A percentile compares a stretch with the other conserved stretches of the same genome.
These are phyloP conservation scores for Phytophthora crassamura DNA, from an alignment of 352 stramenopile genomes.

Conservation along the genomic window DNA sequence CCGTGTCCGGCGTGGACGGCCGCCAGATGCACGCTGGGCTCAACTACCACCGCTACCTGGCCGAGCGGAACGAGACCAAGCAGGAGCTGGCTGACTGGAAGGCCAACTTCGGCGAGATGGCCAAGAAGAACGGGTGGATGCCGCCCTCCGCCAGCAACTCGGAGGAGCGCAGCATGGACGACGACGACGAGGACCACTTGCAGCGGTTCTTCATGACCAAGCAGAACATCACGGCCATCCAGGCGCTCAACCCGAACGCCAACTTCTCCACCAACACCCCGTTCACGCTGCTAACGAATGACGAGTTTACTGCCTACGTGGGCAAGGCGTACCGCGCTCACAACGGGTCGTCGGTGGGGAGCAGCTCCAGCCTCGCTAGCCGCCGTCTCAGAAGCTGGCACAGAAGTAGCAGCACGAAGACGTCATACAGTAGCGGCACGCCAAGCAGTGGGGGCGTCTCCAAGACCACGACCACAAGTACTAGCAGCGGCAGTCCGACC, in stretches of 20 bases:
- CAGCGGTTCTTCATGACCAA: slow-evolving; percentile 64
- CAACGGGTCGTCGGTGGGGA: slow-evolving; percentile 20
- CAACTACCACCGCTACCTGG: slow-evolving; percentile 50
- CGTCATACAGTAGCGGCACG: slow-evolving; percentile 24
- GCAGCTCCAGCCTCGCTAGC: slow-evolving; percentile 10
- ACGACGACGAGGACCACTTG: slow-evolving; percentile 47
- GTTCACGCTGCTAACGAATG: slow-evolving; percentile 62
- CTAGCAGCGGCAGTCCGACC: slow-evolving; percentile 14
- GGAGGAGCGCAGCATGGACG: slow-evolving; percentile 37
- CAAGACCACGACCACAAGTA: slow-evolving; percentile 23
- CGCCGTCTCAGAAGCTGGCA: slow-evolving; percentile 34
- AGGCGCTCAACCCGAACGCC: slow-evolving; percentile 49
- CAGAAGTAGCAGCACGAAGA: slow-evolving; percentile 33
- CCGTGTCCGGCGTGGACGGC: slow-evolving; percentile 17
- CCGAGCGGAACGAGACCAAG: slow-evolving; percentile 34
- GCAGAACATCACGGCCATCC: slow-evolving; percentile 38
- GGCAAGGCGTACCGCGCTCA: slow-evolving; percentile 29
- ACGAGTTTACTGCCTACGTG: slow-evolving; percentile 58
- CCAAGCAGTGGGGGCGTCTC: slow-evolving; percentile 8
- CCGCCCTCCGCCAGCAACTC: slow-evolving; percentile 24
- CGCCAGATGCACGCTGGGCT: slow-evolving; percentile 48
- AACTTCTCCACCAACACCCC: slow-evolving; percentile 59
- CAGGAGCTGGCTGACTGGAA: slow-evolving; percentile 45
- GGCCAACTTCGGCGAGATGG: slow-evolving; percentile 34
- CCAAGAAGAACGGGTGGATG: slow-evolving; percentile 43